Base-by-base conservation (phyloP, 2,329 filamentous ascomycete genomes). In the Hirsutella rhossiliensis region DNA sequence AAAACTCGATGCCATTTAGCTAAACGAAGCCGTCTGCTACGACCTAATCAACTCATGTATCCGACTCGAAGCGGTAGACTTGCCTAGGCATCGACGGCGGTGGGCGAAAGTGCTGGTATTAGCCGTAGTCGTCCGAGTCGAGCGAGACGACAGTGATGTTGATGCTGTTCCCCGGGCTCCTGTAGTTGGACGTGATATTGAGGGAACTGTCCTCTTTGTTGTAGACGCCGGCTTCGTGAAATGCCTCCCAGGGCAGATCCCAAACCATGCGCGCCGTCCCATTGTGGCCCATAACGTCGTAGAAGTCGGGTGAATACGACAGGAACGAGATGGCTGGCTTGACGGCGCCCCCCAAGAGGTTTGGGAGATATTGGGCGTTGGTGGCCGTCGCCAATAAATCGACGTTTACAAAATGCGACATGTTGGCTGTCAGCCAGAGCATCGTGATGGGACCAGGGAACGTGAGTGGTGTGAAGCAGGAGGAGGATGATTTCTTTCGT, bases 1-100 rank as follows among this genome's bases (percentile, higher is more conserved):
- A 73, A 52, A 80, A 80, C 1, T 66, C 68, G 36, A 80, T 57
- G 8, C 76, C 77, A 48, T 81, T 81, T 0, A 73, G 73, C 30
- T 69, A 61, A 0, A 54, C 63, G 43, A 81, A 76, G 0, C 68
- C 75, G 51, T 81, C 77, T 0, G 76, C 76, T 4, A 76, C 75
- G 0, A 72, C 70, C 1, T 68, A 65, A 4, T 80, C 58, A 1
- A 71, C 68, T 0, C 71, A 71, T 0, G 69, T 77, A 0, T 48
- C 51, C 1, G 69, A 66, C 38, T 75, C 68, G 39, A 72, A 71
- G 2, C 75, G 68, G 54, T 81, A 82, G 0, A 80, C 73, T 52
- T 81, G 77, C 45, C 71, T 73, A 5, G 65, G 72, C 11, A 80
- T 54, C 0, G 68, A 69, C 0, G 76, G 76, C 6, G 56, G 49